phyloP scores from a whole-genome alignment of 2,329 filamentous ascomycete species.

The Calonectria crousiana region DNA sequence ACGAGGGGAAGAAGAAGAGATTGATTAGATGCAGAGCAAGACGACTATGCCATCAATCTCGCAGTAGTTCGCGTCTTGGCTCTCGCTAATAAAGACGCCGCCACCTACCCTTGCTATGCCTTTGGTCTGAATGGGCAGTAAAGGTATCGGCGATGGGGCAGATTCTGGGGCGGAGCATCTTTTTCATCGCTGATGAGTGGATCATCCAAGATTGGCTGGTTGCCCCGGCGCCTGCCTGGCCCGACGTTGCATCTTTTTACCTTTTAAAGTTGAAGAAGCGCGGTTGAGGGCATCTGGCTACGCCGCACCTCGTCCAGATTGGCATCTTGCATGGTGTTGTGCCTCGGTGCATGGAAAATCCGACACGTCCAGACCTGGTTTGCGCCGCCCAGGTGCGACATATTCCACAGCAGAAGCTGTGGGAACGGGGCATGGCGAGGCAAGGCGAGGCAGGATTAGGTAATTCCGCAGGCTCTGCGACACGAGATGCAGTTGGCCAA shows the following conservation, averaged over 20 bases:
- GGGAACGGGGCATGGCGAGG: not conserved
- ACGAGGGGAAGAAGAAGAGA: slow-evolving; percentile 4
- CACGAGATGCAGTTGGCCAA: not conserved
- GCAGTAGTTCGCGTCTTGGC: slow-evolving; percentile 18
- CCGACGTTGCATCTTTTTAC: not conserved
- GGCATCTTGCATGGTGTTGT: not conserved
- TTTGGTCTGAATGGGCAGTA: not conserved
- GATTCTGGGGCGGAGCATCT: slow-evolving; percentile 3
- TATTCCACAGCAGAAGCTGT: not conserved
- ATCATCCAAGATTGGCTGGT: not conserved
- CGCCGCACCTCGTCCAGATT: slow-evolving; percentile 2
- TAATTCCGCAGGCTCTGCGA: not conserved
- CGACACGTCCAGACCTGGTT: not conserved
- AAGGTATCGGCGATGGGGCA: slow-evolving; percentile 3
- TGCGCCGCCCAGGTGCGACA: not conserved
- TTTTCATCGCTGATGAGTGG: not conserved
- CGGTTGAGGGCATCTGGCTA: not conserved
- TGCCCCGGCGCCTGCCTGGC: not conserved
- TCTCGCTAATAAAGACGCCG: slow-evolving; percentile 14
- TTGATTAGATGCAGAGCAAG: slow-evolving; percentile 15
- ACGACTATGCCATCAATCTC: not conserved
- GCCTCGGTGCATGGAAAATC: not conserved
- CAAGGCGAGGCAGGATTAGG: not conserved
- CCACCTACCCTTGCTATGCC: slow-evolving; percentile 4
- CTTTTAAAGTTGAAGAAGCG: not conserved